Percentiles rank a stretch among this genome's conserved stretches.
These are phyloP conservation scores for Chlorella variabilis DNA, from an alignment of 163 green algal genomes.

Conservation along the genomic window DNA sequence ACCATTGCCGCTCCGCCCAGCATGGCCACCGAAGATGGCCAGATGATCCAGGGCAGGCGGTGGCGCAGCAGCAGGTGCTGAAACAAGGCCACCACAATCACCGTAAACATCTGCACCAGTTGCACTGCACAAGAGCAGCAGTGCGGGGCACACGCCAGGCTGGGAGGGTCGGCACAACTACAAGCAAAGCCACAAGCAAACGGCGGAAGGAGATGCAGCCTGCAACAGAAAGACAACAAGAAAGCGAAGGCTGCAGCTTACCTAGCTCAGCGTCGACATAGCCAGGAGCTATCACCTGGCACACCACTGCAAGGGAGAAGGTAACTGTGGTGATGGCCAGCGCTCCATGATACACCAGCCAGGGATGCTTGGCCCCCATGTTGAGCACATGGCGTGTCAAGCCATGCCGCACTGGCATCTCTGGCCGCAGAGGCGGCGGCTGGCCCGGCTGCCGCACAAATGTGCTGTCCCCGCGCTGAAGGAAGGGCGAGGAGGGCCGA, in stretches of 20 bases:
- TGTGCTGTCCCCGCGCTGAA: background rate
- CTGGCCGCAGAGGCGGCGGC: background rate
- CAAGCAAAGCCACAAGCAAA: background rate
- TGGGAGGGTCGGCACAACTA: too few relatives aligned
- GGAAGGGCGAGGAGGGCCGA: too few relatives aligned
- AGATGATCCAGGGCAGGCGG: constrained; percentile 12
- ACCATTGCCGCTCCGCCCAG: constrained; percentile 18
- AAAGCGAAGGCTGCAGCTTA: too few relatives aligned
- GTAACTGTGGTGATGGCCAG: constrained; percentile 12
- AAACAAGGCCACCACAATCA: constrained; percentile 18
- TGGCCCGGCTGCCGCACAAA: background rate
- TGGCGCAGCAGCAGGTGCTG: constrained; percentile 29
- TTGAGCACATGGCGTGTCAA: constrained; percentile 22
- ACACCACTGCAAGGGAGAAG: constrained; percentile 10
- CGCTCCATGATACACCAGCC: background rate
- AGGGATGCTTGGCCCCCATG: background rate
- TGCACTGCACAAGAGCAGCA: too few relatives aligned
- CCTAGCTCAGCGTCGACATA: constrained; percentile 19
- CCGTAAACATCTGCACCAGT: constrained; percentile 14
- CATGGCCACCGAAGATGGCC: constrained; percentile 19
- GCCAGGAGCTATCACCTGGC: constrained; percentile 20
- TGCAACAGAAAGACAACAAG: too few relatives aligned
- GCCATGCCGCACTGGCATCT: constrained; percentile 5
- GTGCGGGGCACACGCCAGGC: too few relatives aligned
- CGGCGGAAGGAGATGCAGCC: too few relatives aligned